Conservation (phyloP, 441 rosid species). For the Erysimum cheiri region DNA sequence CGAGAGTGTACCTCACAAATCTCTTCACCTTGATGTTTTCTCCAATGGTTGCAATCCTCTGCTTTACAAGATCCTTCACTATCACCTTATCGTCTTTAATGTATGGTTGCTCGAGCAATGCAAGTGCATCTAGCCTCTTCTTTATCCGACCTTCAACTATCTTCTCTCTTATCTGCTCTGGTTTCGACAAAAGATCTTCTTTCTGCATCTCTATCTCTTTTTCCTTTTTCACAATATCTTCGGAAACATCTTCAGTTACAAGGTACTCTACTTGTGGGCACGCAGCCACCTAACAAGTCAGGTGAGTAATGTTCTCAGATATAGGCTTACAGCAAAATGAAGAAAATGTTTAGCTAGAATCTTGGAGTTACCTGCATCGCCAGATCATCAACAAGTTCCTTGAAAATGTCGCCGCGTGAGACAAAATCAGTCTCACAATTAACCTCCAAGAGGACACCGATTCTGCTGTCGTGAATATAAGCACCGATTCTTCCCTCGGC, state of each 20-base stretch:
- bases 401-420: slow-evolving; percentile 93
- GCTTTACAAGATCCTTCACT: slow-evolving; percentile 90
- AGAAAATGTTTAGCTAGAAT: neutral
- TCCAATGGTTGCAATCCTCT: slow-evolving; percentile 89
- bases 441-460: slow-evolving; percentile 90
- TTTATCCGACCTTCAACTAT: slow-evolving; percentile 92
- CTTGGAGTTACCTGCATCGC: slow-evolving; percentile 46
- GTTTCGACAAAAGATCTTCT: slow-evolving; percentile 90
- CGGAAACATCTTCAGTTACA: slow-evolving; percentile 82
- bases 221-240: slow-evolving; percentile 80
- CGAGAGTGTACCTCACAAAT: slow-evolving; percentile 84
- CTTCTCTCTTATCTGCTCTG: slow-evolving; percentile 87
- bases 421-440: slow-evolving; percentile 97
- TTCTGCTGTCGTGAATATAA: slow-evolving; percentile 94
- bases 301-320: slow-evolving; percentile 1
- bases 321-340: slow-evolving; percentile 12
- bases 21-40: slow-evolving; percentile 92
- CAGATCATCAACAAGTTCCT: slow-evolving; percentile 87
- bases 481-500: slow-evolving; percentile 96
- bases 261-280: slow-evolving; percentile 90
- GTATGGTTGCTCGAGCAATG: slow-evolving; percentile 91
- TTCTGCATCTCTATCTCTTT: slow-evolving; percentile 92
- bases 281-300: slow-evolving; percentile 81
- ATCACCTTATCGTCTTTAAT: slow-evolving; percentile 89
- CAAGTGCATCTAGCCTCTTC: slow-evolving; percentile 86